phyloP scores from a whole-genome alignment of 129 eudicot species.

The Heracleum sosnowskyi region DNA sequence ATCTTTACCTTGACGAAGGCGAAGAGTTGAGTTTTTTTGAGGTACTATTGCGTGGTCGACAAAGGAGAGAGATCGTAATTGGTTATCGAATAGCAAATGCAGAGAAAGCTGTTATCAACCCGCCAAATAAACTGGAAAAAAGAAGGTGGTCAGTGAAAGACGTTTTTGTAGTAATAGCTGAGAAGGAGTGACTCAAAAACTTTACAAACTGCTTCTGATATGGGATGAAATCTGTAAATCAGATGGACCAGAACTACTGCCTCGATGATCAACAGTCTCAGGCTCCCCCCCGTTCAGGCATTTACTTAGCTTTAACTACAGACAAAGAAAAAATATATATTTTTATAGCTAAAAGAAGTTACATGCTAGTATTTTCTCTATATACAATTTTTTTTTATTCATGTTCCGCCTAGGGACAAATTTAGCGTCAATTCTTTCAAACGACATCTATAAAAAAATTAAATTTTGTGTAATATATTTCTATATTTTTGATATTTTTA shows the following conservation, averaged over 20 bases:
- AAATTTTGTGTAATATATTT: too few species aligned
- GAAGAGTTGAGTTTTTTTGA: slow-evolving; percentile 77
- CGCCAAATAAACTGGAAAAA: slow-evolving; percentile 47
- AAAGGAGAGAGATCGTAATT: slow-evolving; percentile 66
- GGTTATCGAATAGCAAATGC: slow-evolving; percentile 57
- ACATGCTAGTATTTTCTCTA: too few species aligned
- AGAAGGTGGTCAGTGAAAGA: slow-evolving; percentile 59
- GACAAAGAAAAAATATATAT: too few species aligned
- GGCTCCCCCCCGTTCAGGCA: too few species aligned
- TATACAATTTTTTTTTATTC: too few species aligned
- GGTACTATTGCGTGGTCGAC: slow-evolving; percentile 63
- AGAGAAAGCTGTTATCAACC: slow-evolving; percentile 72
- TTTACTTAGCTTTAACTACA: too few species aligned
- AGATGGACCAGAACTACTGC: neutral
- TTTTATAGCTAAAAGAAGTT: too few species aligned
- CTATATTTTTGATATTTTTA: too few species aligned
- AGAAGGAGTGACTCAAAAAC: slow-evolving; percentile 54
- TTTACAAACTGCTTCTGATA: neutral
- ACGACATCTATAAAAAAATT: too few species aligned
- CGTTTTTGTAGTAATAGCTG: slow-evolving; percentile 80
- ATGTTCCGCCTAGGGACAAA: too few species aligned
- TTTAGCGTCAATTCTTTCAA: too few species aligned
- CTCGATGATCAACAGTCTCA: neutral
- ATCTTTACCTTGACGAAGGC: slow-evolving; percentile 52
- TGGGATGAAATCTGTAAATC: neutral